phyloP scores from a whole-genome alignment of 2,329 filamentous ascomycete genomes.

The Cephalotrichum gorgonifer region DNA sequence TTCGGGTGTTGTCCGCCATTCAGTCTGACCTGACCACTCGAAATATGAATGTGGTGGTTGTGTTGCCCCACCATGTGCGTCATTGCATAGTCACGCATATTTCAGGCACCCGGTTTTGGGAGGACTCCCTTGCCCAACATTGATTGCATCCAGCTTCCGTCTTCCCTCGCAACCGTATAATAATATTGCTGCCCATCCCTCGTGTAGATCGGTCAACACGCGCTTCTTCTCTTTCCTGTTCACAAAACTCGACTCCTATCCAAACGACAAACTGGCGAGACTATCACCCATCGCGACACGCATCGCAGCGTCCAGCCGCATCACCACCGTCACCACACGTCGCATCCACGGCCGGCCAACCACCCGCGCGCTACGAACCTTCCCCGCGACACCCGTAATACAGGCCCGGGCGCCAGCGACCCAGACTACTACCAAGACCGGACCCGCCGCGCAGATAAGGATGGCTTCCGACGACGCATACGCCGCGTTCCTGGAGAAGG shows the following conservation, averaged over 20 bases:
- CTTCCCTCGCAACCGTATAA: too few relatives aligned
- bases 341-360: not conserved
- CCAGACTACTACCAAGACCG: constrained; percentile 30
- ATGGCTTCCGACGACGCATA: constrained; percentile 71
- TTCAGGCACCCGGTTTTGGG: not conserved
- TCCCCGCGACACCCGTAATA: not conserved
- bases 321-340: not conserved
- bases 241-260: not conserved
- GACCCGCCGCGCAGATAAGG: not conserved
- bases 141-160: too few relatives aligned
- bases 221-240: too few relatives aligned
- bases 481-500: constrained; percentile 75
- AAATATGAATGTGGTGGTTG: too few relatives aligned
- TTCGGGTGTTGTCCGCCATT: too few relatives aligned
- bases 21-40: too few relatives aligned
- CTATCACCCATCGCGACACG: not conserved
- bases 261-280: not conserved
- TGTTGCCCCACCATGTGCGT: not conserved
- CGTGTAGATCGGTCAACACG: too few relatives aligned
- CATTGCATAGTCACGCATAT: not conserved
- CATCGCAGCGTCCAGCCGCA: not conserved
- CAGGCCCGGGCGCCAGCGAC: not conserved
- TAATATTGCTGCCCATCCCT: too few relatives aligned
- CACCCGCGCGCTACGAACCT: not conserved
- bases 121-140: not conserved